Conservation (phyloP, 78 protist genomes). For the Monosiga brevicollis region DNA sequence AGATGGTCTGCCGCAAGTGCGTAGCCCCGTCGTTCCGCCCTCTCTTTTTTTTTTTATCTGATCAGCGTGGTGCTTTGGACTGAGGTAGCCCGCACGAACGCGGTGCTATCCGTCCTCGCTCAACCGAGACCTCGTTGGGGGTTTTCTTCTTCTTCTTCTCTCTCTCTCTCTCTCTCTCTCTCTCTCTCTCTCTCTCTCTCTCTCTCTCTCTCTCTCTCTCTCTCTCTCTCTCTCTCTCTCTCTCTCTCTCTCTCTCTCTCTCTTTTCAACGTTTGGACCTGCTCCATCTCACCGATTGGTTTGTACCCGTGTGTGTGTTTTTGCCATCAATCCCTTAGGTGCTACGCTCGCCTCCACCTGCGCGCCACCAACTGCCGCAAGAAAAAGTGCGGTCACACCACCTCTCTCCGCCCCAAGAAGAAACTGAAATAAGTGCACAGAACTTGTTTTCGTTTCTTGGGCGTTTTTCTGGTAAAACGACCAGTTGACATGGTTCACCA, state of each 20-base stretch:
- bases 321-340: too few relatives aligned
- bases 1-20: slow-evolving; percentile 97
- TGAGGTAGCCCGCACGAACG: too few relatives aligned
- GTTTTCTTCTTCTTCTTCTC: slow-evolving; percentile 55
- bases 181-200: background rate
- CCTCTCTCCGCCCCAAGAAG: slow-evolving; percentile 97
- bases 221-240: background rate
- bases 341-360: slow-evolving; percentile 97
- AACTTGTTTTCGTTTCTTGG: too few relatives aligned
- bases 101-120: too few relatives aligned
- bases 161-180: background rate
- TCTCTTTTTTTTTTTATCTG: too few relatives aligned
- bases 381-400: slow-evolving; percentile 99
- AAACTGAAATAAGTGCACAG: slow-evolving; percentile 86
- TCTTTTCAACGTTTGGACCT: background rate
- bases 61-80: too few relatives aligned
- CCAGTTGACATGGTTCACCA: too few relatives aligned
- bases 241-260: background rate
- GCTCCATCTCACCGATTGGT: background rate
- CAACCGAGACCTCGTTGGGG: too few relatives aligned
- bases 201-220: background rate
- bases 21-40: too few relatives aligned
- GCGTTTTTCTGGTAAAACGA: too few relatives aligned
- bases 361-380: slow-evolving; percentile 99
- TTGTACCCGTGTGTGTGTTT: too few relatives aligned